A percentile compares a stretch with the other conserved stretches of the same genome.
phyloP scores from a whole-genome alignment of 2,329 filamentous ascomycete species.

The Penicillium sp. region DNA sequence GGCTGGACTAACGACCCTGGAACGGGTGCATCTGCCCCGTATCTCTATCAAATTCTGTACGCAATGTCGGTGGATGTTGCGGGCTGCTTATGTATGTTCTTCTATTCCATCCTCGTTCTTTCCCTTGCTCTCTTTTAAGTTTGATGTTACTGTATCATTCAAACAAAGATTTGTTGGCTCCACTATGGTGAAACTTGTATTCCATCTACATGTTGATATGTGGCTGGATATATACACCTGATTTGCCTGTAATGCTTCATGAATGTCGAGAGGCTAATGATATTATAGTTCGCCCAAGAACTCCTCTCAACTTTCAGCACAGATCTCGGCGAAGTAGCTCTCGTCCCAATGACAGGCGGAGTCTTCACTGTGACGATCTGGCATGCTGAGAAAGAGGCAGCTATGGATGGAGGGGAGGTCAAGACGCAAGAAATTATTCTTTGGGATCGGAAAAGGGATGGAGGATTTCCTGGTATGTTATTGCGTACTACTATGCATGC shows the following conservation, averaged over 20 bases:
- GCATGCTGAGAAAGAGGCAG: conserved; percentile 18
- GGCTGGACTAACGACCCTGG: conserved; percentile 7
- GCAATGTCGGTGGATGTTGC: conserved; percentile 88
- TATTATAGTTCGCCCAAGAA: conserved; percentile 75
- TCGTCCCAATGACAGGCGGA: conserved; percentile 83
- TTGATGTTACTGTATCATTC: background rate
- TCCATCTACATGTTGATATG: background rate
- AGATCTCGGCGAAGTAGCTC: conserved; percentile 79
- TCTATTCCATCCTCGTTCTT: background rate
- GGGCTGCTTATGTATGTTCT: conserved; percentile 74
- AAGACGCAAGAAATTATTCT: conserved; percentile 57
- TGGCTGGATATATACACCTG: background rate
- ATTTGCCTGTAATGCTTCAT: no score
- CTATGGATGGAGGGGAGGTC: conserved; percentile 12
- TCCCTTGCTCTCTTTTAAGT: background rate
- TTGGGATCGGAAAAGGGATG: conserved; percentile 86
- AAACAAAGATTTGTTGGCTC: no score
- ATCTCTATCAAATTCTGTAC: conserved; percentile 91
- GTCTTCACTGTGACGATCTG: conserved; percentile 73
- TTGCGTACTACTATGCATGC: background rate
- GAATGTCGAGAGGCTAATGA: background rate
- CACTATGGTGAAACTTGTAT: no score
- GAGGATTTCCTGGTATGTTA: conserved; percentile 74
- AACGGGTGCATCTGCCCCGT: conserved; percentile 59
- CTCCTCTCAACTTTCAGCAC: conserved; percentile 89